Base-by-base conservation (phyloP, 2,329 filamentous ascomycete genomes). In the Epichloe baconii region DNA sequence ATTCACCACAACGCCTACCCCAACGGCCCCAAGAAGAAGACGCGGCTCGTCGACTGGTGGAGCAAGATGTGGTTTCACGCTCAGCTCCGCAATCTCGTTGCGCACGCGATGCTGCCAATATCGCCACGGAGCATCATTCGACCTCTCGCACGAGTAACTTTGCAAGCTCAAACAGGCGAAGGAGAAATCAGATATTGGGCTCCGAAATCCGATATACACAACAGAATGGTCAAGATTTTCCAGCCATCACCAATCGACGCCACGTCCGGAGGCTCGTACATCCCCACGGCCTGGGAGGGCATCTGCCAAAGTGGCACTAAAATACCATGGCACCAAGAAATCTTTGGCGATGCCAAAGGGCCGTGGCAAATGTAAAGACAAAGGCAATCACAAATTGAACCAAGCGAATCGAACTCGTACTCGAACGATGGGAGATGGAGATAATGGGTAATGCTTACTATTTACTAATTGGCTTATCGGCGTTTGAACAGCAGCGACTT, bases 1-100 rank as follows among this genome's bases (percentile, higher is more conserved):
- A 66, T 68, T 45, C 66, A 68, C 48, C 66, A 68, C 52, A 66
- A 68, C 55, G 64, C 65, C n/a, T 66, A 66, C 57, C 52, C 64
- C 31, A 52, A 58, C 12, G 61, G 61, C 5, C 58, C 65, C 46
- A 68, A 68, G 53, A 68, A 68, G 53, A 48, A 58, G 4, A 61
- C 55, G 50, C 58, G 66, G 4, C 49, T 68, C 3, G 58, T 58
- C 49, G 48, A 66, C 23, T 68, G 65, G 65, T 68, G 66, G 66
- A 55, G 55, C 49, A 61, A 56, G 50, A 68, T 62, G 61, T 68
- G 66, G 66, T 68, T 64, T 54, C 57, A 66, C 51, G 58, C 61
- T 0, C 56, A 58, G 11, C 56, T 68, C 21, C 61, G 66, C 14
- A 56, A 59, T 10, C 59, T 67, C 31, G 49, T 67, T 42, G 58